phyloP scores from a whole-genome alignment of 768 basidiomycete species.

The Agaricus bisporus region DNA sequence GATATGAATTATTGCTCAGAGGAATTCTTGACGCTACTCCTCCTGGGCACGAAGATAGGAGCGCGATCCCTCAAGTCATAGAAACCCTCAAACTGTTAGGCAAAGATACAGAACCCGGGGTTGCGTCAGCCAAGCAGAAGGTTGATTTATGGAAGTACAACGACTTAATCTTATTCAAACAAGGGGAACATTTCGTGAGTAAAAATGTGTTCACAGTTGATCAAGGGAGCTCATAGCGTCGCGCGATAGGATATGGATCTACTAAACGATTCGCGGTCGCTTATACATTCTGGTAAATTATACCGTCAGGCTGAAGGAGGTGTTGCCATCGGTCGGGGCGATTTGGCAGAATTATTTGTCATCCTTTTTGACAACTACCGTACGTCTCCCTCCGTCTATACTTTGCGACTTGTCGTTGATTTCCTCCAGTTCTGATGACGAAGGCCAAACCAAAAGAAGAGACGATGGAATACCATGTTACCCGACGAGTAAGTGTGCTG shows the following conservation, averaged over 20 bases:
- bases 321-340: slow-evolving; percentile 80
- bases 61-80: slow-evolving; percentile 80
- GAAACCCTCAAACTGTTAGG: slow-evolving; percentile 83
- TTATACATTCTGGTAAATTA: slow-evolving; percentile 80
- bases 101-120: slow-evolving; percentile 84
- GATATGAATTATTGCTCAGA: slow-evolving; percentile 81
- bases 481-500: slow-evolving; percentile 55
- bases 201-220: background rate
- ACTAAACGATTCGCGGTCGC: slow-evolving; percentile 70
- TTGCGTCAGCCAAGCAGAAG: slow-evolving; percentile 78
- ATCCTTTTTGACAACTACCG: slow-evolving; percentile 94
- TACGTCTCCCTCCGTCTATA: slow-evolving; percentile 30
- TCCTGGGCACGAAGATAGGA: slow-evolving; percentile 68
- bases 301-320: slow-evolving; percentile 85
- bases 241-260: slow-evolving; percentile 75
- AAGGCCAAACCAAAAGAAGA: slow-evolving; percentile 79
- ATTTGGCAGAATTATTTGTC: slow-evolving; percentile 87
- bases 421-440: slow-evolving; percentile 75
- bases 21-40: slow-evolving; percentile 76
- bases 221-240: background rate
- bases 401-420: slow-evolving; percentile 11
- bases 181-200: slow-evolving; percentile 61
- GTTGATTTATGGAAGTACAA: slow-evolving; percentile 87
- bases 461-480: slow-evolving; percentile 70
- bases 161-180: slow-evolving; percentile 69